Base-by-base conservation (phyloP, 345 rosid genomes). In the Aquilaria yunnanensis region DNA sequence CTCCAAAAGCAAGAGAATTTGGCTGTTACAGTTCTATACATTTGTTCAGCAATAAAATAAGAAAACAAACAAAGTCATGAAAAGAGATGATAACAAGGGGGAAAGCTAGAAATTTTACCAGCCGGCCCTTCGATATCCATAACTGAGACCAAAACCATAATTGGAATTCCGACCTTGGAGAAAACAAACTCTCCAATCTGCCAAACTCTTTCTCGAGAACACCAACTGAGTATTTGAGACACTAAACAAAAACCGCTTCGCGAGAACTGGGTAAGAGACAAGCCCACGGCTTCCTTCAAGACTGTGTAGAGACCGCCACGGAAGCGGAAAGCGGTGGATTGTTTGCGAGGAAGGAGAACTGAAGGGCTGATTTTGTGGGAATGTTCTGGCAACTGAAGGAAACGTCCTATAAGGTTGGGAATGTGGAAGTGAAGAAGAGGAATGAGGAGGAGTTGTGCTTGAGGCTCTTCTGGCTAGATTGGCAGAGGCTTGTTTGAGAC, bases 401-500 rank as follows among this genome's bases (percentile, higher is more conserved):
- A 52, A 34, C 29, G 70, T 43, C 47, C 51, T 54, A 61, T 46
- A 51, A n/a, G 65, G 58, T 33, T 56, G 66, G 31, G 54, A 56
- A 29, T 47, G 68, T 34, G 62, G 54, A 53, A 57, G 69, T 37
- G 71, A 61, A 51, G 64, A 54, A 2, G 51, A 61, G 7, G 53
- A 55, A 66, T 70, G 64, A 48, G 29, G 29, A 72, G 31, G 64
- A 69, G 59, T 56, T 61, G 55, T 41, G 66, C 5, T 52, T 57
- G 69, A 37, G 56, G 63, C 51, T 32, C n/a, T 53, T 62, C 69
- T 81, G 51, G 68, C 41, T 72, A 75, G 61, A 66, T 73, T 80
- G 56, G 83, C 70, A 16, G 81, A 68, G 59, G 74, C 73, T 47
- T 70, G 63, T 62, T 71, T 78, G 49, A 73, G 75, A 14, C 62